Percentiles rank a stretch among this genome's conserved stretches.
Evolutionary conservation across 1,284 basidiomycete genomes (phyloP).

Genomic region (Ganoderma leucocontextum): DNA sequence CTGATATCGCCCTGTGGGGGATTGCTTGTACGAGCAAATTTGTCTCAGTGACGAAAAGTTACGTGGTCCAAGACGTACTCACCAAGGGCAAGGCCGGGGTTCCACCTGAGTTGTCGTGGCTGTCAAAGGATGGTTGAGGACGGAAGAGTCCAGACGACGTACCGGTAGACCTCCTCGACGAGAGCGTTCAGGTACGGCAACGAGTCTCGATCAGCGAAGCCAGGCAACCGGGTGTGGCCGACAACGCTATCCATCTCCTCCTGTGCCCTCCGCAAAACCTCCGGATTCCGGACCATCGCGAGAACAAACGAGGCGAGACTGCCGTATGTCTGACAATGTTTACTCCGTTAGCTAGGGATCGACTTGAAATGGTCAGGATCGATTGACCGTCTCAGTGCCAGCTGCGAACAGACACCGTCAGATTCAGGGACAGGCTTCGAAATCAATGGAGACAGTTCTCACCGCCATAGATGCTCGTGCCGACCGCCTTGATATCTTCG

Average conservation of each 20-base stretch:
- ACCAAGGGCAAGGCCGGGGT: conserved; percentile 27
- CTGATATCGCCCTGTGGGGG: conserved; percentile 44
- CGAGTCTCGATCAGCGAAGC: conserved; percentile 28
- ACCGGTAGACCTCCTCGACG: conserved; percentile 56
- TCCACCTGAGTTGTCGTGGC: conserved; percentile 20
- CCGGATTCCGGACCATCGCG: conserved; percentile 28
- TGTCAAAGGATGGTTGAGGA: no score
- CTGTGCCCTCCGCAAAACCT: conserved; percentile 26
- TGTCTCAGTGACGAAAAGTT: background rate
- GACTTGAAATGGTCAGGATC: background rate
- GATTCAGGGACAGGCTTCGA: conserved; percentile 33
- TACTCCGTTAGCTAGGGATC: background rate
- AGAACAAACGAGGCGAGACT: conserved; percentile 25
- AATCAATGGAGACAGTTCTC: background rate
- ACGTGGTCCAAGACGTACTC: background rate
- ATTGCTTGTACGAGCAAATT: conserved; percentile 13
- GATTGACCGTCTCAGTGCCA: conserved; percentile 38
- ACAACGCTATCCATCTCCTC: conserved; percentile 31
- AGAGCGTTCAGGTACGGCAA: conserved; percentile 51
- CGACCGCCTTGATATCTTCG: conserved; percentile 31
- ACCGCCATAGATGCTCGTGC: conserved; percentile 35
- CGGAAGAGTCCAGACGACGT: background rate
- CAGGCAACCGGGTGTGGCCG: conserved; percentile 28
- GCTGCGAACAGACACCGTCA: conserved; percentile 21
- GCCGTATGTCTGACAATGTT: conserved; percentile 14